These are phyloP conservation scores for Climacium dendroides DNA, from an alignment of 225 moss, liverwort and hornwort species.

Conservation along the genomic window DNA sequence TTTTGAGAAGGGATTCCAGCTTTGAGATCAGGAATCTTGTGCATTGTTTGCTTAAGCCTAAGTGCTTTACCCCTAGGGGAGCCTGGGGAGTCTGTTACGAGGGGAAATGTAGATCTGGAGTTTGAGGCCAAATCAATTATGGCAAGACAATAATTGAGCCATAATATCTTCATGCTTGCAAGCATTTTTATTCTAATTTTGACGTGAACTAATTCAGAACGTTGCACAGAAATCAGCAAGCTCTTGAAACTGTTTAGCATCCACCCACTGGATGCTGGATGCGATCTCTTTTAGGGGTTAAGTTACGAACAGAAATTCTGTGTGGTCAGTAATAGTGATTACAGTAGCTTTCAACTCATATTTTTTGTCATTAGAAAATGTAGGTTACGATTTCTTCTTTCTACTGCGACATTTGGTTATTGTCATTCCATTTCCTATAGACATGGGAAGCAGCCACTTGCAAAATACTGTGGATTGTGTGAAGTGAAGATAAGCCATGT, in stretches of 20 bases:
- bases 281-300: background rate
- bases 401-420: too few species aligned
- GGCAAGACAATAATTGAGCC: background rate
- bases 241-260: background rate
- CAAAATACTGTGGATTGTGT: background rate
- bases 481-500: background rate
- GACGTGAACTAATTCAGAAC: background rate
- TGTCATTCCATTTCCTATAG: background rate
- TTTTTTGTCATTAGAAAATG: background rate
- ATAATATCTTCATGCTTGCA: background rate
- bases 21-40: background rate
- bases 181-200: background rate
- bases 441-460: background rate
- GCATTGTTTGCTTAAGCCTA: background rate
- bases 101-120: background rate
- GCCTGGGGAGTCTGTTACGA: background rate
- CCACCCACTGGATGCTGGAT: background rate
- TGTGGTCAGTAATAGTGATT: background rate
- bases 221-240: background rate
- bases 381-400: background rate
- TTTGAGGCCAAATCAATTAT: background rate
- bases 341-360: background rate
- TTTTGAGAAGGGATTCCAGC: background rate
- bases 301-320: background rate
- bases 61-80: background rate